Evolutionary conservation across 2,329 filamentous ascomycete genomes (phyloP), one percentile per base, ranked within the genome.

Genomic region (Mycogone perniciosa): DNA sequence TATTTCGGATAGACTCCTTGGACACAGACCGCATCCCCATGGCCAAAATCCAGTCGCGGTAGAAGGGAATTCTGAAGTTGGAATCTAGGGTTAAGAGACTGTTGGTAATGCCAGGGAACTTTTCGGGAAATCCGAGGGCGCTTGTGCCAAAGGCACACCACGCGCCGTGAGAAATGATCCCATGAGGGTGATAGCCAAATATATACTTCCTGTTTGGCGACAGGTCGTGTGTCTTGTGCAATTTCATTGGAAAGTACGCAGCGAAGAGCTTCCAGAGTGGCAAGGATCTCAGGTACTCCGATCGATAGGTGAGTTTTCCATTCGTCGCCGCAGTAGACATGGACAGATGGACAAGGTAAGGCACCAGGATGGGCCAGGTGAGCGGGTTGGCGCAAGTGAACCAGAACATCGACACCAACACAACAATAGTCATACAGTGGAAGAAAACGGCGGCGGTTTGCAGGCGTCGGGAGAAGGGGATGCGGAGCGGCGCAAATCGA

Each of bases 161-260:
- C 0, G 91, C 92, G n/a, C 92, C 93, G 61, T 96, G 89, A 5
- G 88, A 93, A 62, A 99, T 96, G 67, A 99, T 97, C 27, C 93
- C 92, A 64, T 99, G 93, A 0, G 93, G 93, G 62, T 97, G 93
- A 67, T 97, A 97, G 41, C 92, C 92, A 61, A 99, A 90, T 56
- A 99, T 90, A 71, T 97, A 99, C 69, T 95, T 96, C 56, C 90
- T 79, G 1, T 86, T 89, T 0, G 89, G 80, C 26, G 87, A 80
- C 6, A 99, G 80, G 51, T 85, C 78, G 57, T 86, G 80, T 4
- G 89, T 93, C 57, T 93, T 89, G 72, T 97, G 90, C 37, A 99
- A 77, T 51, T 80, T 81, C 44, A 90, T 89, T 4, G 93, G 93
- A 64, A 95, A 99, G 73, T 97, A 99, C 11, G 83, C 88, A 29